Conservation (phyloP, 345 rosid species). For the Syzygium grande region DNA sequence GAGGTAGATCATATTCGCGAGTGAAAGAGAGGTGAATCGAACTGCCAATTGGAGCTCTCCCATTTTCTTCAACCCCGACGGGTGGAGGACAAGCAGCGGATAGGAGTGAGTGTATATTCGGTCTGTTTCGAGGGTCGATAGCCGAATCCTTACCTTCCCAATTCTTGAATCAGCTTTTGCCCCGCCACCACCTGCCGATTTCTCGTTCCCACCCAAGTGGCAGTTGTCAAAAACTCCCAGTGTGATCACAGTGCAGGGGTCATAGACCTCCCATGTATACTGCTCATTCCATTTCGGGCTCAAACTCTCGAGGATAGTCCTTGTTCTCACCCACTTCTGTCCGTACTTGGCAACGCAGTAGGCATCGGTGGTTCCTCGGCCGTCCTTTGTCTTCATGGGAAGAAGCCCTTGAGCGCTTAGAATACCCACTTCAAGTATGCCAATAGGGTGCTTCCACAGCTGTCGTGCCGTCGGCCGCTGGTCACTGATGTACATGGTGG, state of each 20-base stretch:
- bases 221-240: conserved; percentile 79
- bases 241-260: conserved; percentile 76
- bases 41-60: conserved; percentile 76
- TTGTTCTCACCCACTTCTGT: conserved; percentile 82
- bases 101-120: conserved; percentile 70
- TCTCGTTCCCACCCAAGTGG: conserved; percentile 60
- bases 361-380: conserved; percentile 58
- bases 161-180: conserved; percentile 54
- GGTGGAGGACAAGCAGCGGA: conserved; percentile 65
- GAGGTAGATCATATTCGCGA: conserved; percentile 63
- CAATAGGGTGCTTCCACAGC: conserved; percentile 83
- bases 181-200: conserved; percentile 31
- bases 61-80: conserved; percentile 79
- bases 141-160: conserved; percentile 72
- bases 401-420: conserved; percentile 70
- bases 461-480: conserved; percentile 79
- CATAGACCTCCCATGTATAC: conserved; percentile 86
- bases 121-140: conserved; percentile 67
- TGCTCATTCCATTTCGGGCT: conserved; percentile 89
- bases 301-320: conserved; percentile 60
- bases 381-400: conserved; percentile 68
- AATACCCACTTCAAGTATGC: conserved; percentile 81
- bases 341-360: conserved; percentile 85
- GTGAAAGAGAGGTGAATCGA: conserved; percentile 66
- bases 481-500: conserved; percentile 81